These are phyloP conservation scores for Aspergillus sp. DNA, from an alignment of 2,329 filamentous ascomycete species.

Conservation along the genomic window DNA sequence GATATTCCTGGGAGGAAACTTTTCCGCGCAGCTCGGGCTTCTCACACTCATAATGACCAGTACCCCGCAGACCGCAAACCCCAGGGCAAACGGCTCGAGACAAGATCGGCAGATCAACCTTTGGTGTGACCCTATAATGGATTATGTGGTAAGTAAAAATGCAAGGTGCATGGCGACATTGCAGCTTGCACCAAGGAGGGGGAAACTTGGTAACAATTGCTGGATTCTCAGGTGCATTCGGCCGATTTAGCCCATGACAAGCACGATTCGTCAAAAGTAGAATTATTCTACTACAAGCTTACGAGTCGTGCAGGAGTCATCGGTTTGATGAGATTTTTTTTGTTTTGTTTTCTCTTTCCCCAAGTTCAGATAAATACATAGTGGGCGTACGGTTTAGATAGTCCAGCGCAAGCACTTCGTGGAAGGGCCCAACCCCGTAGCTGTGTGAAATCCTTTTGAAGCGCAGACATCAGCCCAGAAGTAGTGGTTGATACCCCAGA, in stretches of 20 bases:
- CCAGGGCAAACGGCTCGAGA: slow-evolving; percentile 8
- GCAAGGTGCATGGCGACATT: slow-evolving; percentile 6
- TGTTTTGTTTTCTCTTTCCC: neutral
- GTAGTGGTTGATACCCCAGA: neutral
- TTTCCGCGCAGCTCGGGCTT: neutral
- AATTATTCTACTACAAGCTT: slow-evolving; percentile 2
- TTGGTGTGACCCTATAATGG: neutral
- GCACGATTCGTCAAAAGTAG: slow-evolving; percentile 1
- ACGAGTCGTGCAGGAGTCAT: neutral
- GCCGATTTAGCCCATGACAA: slow-evolving; percentile 7
- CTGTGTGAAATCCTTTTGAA: neutral
- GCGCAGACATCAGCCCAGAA: neutral
- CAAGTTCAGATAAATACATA: neutral
- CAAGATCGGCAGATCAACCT: slow-evolving; percentile 22
- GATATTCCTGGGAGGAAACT: neutral
- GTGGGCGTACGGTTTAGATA: too few species aligned
- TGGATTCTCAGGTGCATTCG: neutral
- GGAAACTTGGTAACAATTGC: neutral
- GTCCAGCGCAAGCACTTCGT: neutral
- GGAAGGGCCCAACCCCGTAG: neutral
- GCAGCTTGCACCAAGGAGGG: slow-evolving; percentile 9
- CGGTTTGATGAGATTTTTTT: too few species aligned
- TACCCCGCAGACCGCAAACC: slow-evolving; percentile 17
- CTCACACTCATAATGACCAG: neutral
- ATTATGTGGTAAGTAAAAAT: slow-evolving; percentile 4